These are phyloP conservation scores for Phanerodontia chrysosporium DNA, from an alignment of 768 basidiomycete species.

Conservation along the genomic window DNA sequence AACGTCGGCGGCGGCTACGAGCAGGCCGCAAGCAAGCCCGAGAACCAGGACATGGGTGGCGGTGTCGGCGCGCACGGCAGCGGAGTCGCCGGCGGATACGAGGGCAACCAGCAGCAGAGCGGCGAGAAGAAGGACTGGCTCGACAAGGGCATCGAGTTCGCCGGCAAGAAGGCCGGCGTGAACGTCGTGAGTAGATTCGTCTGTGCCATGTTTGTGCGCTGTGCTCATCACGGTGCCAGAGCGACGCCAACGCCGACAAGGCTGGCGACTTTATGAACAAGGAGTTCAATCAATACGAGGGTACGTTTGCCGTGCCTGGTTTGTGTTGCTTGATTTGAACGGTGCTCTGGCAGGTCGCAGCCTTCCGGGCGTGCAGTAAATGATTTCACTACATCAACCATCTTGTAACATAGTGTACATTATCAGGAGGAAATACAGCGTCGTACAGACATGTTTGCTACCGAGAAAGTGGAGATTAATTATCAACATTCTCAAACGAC, in stretches of 20 bases:
- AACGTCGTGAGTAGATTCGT: constrained; percentile 18
- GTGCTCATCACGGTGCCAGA: constrained; percentile 10
- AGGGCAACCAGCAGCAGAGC: constrained; percentile 2
- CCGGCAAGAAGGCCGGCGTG: constrained; percentile 21
- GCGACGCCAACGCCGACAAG: constrained; percentile 22
- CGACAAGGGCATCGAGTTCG: constrained; percentile 21
- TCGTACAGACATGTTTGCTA: too few relatives aligned
- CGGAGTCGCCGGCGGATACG: constrained; percentile 24
- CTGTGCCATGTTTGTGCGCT: neutral
- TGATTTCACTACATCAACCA: neutral
- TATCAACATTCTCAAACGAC: neutral
- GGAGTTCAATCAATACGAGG: constrained; percentile 17
- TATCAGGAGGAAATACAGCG: neutral
- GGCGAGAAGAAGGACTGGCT: constrained; percentile 23
- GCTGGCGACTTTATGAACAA: constrained; percentile 25
- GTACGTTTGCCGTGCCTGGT: constrained; percentile 8
- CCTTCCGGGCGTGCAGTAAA: constrained; percentile 22
- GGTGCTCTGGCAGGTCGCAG: constrained; percentile 15
- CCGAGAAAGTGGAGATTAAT: too few relatives aligned
- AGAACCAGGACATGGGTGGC: constrained; percentile 20
- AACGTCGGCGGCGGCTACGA: constrained; percentile 18
- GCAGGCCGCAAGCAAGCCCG: constrained; percentile 14
- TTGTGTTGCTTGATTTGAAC: neutral
- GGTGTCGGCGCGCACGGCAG: constrained; percentile 22
- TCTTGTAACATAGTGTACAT: neutral